A percentile compares a stretch with the other conserved stretches of the same genome.
Conservation (phyloP, 1,284 basidiomycete genomes). For the Trichosporon faecale region DNA sequence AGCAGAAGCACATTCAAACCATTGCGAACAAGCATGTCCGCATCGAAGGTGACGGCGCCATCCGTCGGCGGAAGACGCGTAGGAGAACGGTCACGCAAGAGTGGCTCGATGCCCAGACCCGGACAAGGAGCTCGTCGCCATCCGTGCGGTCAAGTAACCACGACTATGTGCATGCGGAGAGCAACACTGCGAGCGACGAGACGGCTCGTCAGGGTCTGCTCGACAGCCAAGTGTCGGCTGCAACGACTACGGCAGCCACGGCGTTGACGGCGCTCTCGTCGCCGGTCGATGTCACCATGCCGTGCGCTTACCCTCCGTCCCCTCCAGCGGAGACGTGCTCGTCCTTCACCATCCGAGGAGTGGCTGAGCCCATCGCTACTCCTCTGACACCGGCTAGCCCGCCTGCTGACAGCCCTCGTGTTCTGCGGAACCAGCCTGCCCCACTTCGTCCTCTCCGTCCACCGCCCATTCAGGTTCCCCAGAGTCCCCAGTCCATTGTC, state of each 20-base stretch:
- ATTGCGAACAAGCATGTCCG: background rate
- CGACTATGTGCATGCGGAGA: background rate
- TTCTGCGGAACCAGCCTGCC: background rate
- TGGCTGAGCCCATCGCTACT: background rate
- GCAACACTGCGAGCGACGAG: background rate
- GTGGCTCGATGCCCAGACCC: background rate
- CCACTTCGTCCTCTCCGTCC: background rate
- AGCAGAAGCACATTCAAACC: slow-evolving; percentile 6
- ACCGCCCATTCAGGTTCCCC: background rate
- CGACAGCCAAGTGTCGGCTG: background rate
- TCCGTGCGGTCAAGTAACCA: background rate
- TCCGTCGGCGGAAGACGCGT: background rate
- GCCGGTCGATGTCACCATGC: background rate
- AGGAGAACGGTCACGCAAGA: slow-evolving; percentile 1
- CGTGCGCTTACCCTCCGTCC: background rate
- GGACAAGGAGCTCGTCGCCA: background rate
- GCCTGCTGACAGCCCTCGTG: background rate
- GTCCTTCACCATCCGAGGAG: background rate
- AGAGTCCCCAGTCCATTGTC: background rate
- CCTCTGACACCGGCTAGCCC: background rate
- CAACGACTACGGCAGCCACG: background rate
- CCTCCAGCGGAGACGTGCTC: slow-evolving; percentile 2
- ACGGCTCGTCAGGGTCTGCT: background rate
- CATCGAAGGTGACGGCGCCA: background rate
- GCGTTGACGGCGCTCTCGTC: background rate